These are phyloP conservation scores for Pholiota adiposa DNA, from an alignment of 1,284 basidiomycete species.

Conservation along the genomic window DNA sequence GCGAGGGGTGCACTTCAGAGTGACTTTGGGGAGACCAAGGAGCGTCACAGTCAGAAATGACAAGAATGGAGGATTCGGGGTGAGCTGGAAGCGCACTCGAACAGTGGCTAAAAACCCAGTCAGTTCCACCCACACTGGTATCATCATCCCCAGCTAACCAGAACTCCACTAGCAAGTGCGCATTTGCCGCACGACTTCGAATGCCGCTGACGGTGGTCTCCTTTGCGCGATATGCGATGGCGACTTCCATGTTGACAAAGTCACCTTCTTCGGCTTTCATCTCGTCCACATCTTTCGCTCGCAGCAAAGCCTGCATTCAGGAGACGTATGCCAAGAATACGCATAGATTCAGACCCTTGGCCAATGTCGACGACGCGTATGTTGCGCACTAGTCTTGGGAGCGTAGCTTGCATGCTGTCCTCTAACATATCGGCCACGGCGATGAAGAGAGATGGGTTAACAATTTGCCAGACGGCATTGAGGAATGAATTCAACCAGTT, in stretches of 20 bases:
- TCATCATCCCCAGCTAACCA: conserved; percentile 33
- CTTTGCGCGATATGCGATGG: conserved; percentile 73
- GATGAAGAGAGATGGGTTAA: conserved; percentile 57
- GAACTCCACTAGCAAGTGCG: conserved; percentile 77
- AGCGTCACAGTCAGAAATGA: conserved; percentile 59
- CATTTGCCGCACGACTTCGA: conserved; percentile 51
- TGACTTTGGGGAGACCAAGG: conserved; percentile 85
- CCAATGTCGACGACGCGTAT: conserved; percentile 79
- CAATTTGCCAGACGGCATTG: conserved; percentile 54
- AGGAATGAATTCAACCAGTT: conserved; percentile 70
- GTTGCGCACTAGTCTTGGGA: conserved; percentile 74
- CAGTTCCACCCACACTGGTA: conserved; percentile 79
- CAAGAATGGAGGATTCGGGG: conserved; percentile 70
- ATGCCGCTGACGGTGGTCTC: too few relatives aligned
- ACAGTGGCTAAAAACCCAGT: conserved; percentile 75
- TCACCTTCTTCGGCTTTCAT: conserved; percentile 44
- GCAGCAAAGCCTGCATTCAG: conserved; percentile 30
- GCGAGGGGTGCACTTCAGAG: conserved; percentile 78
- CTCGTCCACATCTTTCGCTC: conserved; percentile 29
- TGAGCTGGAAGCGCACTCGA: conserved; percentile 81
- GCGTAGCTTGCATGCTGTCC: conserved; percentile 67
- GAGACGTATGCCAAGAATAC: conserved; percentile 59
- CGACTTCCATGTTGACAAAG: conserved; percentile 73
- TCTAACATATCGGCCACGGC: conserved; percentile 61
- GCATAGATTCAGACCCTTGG: conserved; percentile 70